These are phyloP conservation scores for Oryza coarctata DNA, from an alignment of 176 grass and related monocot species.

Conservation along the genomic window DNA sequence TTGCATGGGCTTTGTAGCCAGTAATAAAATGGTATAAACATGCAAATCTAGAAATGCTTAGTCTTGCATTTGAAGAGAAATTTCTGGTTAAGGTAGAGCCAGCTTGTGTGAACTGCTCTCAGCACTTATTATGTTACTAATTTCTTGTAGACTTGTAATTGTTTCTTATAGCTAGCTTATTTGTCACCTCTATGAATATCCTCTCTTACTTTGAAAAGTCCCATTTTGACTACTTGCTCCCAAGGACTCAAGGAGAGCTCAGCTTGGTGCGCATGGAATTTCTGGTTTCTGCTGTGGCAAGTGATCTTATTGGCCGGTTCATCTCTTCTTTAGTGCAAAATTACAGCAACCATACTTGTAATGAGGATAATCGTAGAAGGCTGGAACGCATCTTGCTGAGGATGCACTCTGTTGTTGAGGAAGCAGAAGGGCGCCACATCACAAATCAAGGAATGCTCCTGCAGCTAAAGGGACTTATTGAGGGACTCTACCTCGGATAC, in stretches of 20 bases:
- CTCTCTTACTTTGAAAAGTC: neutral
- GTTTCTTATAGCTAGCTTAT: neutral
- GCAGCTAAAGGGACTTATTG: slow-evolving; percentile 18
- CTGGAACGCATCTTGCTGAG: slow-evolving; percentile 34
- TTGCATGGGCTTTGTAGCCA: too few relatives aligned
- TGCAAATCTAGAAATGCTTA: too few relatives aligned
- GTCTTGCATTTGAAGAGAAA: neutral
- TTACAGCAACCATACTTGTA: neutral
- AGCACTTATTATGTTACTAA: neutral
- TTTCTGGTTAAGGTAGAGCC: neutral
- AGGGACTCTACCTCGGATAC: slow-evolving; percentile 25
- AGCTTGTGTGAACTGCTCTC: neutral
- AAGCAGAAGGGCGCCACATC: slow-evolving; percentile 12
- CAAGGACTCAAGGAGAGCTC: neutral
- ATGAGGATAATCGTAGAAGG: slow-evolving; percentile 3
- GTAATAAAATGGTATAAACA: too few relatives aligned
- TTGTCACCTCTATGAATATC: neutral
- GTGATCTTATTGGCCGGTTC: slow-evolving; percentile 35
- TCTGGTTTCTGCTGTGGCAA: slow-evolving; percentile 12
- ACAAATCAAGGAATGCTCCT: slow-evolving; percentile 32
- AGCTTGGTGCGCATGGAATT: neutral
- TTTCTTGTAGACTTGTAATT: neutral
- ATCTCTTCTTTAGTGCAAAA: slow-evolving; percentile 22
- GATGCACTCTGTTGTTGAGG: slow-evolving; percentile 26
- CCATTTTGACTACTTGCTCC: neutral